phyloP scores from a whole-genome alignment of 371 early-diverging fungal species.

The Mortierella polycephala region DNA sequence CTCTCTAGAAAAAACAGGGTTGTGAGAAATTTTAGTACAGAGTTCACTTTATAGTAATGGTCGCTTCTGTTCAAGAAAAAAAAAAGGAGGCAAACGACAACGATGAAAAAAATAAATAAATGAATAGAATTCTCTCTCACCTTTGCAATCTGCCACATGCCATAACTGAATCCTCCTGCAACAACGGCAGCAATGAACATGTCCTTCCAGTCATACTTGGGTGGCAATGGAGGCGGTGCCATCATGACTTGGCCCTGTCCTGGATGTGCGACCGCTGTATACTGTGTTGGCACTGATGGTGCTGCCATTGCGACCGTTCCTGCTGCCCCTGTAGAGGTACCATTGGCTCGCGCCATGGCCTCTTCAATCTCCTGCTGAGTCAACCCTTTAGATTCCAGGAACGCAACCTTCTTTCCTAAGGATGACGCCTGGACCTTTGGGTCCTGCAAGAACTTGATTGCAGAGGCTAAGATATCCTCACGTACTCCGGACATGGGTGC shows the following conservation, averaged over 20 bases:
- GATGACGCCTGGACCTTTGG: constrained; percentile 91
- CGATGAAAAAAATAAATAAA: neutral
- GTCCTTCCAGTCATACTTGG: constrained; percentile 88
- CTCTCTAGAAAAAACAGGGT: constrained; percentile 57
- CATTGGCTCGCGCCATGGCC: constrained; percentile 79
- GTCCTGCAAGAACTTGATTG: constrained; percentile 91
- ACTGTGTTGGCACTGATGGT: constrained; percentile 39
- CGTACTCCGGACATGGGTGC: constrained; percentile 58
- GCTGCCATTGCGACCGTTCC: constrained; percentile 11
- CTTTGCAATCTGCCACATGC: constrained; percentile 81
- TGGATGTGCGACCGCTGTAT: constrained; percentile 20
- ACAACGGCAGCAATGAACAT: constrained; percentile 89
- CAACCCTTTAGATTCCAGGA: constrained; percentile 95
- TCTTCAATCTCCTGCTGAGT: constrained; percentile 91
- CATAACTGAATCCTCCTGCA: constrained; percentile 90
- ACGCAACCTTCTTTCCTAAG: constrained; percentile 89
- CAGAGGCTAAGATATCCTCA: constrained; percentile 84
- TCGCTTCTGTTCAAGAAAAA: neutral
- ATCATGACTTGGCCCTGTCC: constrained; percentile 48
- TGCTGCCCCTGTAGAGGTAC: constrained; percentile 48
- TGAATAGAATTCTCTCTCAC: constrained; percentile 54
- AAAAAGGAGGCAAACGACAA: neutral
- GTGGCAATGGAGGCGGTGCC: constrained; percentile 73
- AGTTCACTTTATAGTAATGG: neutral
- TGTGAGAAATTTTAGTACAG: neutral